These are phyloP conservation scores for Volvox reticuliferus DNA, from an alignment of 139 green algal genomes.

Conservation along the genomic window DNA sequence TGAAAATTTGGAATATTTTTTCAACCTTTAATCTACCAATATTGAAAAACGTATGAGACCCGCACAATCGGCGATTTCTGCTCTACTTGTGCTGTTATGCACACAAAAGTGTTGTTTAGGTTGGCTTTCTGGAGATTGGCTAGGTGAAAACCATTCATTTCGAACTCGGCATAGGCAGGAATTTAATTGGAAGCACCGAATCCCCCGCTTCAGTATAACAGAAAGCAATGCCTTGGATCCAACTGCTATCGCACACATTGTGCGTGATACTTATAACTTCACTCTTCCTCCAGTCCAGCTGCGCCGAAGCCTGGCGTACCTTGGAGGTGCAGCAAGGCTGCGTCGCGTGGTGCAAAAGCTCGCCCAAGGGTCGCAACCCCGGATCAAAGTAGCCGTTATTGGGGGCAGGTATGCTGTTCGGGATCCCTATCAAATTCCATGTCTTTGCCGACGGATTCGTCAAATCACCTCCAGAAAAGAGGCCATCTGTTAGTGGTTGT, in stretches of 20 bases:
- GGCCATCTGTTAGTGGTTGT: no score
- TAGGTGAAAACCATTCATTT: background rate
- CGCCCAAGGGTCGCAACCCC: background rate
- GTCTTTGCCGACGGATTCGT: no score
- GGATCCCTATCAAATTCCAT: no score
- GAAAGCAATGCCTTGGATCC: background rate
- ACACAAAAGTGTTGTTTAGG: background rate
- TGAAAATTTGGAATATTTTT: no score
- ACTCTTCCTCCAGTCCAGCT: constrained; percentile 6
- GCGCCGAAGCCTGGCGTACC: background rate
- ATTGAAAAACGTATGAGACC: background rate
- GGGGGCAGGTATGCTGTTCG: background rate
- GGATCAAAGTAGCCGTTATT: background rate
- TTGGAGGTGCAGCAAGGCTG: background rate
- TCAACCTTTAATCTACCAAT: no score
- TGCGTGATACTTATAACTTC: background rate
- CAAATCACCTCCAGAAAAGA: no score
- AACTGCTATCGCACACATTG: background rate
- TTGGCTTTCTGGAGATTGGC: background rate
- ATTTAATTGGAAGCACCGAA: background rate
- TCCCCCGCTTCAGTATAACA: background rate
- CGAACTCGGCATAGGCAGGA: background rate
- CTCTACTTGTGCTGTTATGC: background rate
- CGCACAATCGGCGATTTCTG: background rate
- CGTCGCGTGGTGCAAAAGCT: background rate